Percentiles rank a stretch among this genome's conserved stretches.
These are phyloP conservation scores for Cordyceps cateniannulata DNA, from an alignment of 2,329 filamentous ascomycete genomes.

Conservation along the genomic window DNA sequence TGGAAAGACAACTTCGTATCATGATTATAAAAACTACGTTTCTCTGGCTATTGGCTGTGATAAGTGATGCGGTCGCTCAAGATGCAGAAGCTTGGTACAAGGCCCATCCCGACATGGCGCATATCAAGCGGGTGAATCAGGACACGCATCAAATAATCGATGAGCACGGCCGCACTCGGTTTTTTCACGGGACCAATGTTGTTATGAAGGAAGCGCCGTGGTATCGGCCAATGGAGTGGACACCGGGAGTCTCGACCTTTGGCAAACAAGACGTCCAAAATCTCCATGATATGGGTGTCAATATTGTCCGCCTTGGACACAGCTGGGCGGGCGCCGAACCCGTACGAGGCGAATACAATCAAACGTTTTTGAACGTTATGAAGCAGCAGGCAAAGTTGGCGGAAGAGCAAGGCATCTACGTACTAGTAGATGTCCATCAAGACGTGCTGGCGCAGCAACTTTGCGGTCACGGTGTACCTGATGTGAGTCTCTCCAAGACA, in stretches of 20 bases:
- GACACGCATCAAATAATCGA: constrained; percentile 16
- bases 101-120: constrained; percentile 15
- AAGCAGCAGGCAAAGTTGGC: constrained; percentile 16
- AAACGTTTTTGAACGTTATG: constrained; percentile 17
- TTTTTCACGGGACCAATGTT: constrained; percentile 18
- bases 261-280: constrained; percentile 15
- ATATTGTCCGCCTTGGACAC: constrained; percentile 17
- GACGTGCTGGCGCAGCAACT: constrained; percentile 15
- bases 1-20: background rate
- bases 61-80: background rate
- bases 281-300: constrained; percentile 16
- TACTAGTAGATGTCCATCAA: constrained; percentile 17
- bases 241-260: constrained; percentile 16
- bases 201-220: constrained; percentile 18
- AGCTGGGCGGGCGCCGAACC: constrained; percentile 17
- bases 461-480: constrained; percentile 17
- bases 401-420: constrained; percentile 17
- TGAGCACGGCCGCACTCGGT: constrained; percentile 16
- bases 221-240: constrained; percentile 16
- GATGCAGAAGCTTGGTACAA: constrained; percentile 15
- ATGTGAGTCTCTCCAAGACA: constrained; percentile 12
- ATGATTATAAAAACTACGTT: background rate
- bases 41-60: background rate
- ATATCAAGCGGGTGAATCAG: constrained; percentile 14
- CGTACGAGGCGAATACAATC: constrained; percentile 15